phyloP scores from a whole-genome alignment of 169 alveolate genomes.

The Babesia caballi region DNA sequence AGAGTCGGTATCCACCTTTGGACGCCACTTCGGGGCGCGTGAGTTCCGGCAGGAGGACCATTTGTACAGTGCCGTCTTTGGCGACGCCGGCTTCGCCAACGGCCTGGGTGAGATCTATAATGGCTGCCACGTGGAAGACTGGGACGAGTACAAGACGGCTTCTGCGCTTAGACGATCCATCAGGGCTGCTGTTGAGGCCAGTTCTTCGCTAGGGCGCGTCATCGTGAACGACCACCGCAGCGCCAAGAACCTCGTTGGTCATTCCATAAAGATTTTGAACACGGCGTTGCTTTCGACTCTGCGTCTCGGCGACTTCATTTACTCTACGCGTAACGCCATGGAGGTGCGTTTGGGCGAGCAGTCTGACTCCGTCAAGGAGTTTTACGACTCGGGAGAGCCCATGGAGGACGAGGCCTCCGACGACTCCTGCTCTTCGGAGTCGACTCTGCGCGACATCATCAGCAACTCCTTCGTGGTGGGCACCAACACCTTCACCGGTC shows the following conservation, averaged over 20 bases:
- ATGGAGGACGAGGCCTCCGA: constrained; percentile 23
- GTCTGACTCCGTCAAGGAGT: constrained; percentile 16
- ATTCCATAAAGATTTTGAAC: constrained; percentile 36
- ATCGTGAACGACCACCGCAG: background rate
- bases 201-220: constrained; percentile 26
- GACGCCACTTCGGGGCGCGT: constrained; percentile 4
- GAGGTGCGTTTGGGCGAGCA: constrained; percentile 12
- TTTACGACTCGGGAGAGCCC: constrained; percentile 20
- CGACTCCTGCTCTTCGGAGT: constrained; percentile 24
- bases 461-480: constrained; percentile 29
- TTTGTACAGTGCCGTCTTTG: constrained; percentile 11
- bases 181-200: constrained; percentile 49
- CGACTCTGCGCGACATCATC: constrained; percentile 25
- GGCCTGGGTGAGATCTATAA: constrained; percentile 14
- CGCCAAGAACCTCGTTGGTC: constrained; percentile 14
- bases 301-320: constrained; percentile 48
- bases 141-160: constrained; percentile 36
- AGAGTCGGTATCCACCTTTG: constrained; percentile 13
- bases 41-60: constrained; percentile 23
- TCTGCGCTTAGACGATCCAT: constrained; percentile 49
- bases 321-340: background rate
- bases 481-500: constrained; percentile 4
- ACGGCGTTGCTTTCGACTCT: constrained; percentile 53
- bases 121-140: constrained; percentile 24
- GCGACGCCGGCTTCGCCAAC: background rate